A percentile compares a stretch with the other conserved stretches of the same genome.
These are phyloP conservation scores for Solanum bulbocastanum DNA, from an alignment of 257 asterid species.

Conservation along the genomic window DNA sequence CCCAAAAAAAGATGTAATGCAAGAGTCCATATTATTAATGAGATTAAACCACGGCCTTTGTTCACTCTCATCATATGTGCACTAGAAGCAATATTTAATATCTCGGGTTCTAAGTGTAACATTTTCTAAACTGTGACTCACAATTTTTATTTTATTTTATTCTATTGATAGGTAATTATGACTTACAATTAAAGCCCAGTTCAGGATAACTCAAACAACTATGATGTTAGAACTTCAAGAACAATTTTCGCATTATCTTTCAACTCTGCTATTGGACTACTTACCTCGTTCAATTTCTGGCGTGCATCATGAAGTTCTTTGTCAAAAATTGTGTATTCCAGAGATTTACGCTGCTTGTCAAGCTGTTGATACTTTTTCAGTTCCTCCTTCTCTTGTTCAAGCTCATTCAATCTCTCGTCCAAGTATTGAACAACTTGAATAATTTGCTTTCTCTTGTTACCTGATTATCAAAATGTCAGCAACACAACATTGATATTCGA, in stretches of 20 bases:
- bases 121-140: neutral
- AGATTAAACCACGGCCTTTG: neutral
- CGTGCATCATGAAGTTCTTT: slow-evolving; percentile 94
- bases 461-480: slow-evolving; percentile 36
- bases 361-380: slow-evolving; percentile 84
- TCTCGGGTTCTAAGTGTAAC: neutral
- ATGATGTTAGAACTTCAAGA: neutral
- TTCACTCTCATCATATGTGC: neutral
- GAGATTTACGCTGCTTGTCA: slow-evolving; percentile 86
- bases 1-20: neutral
- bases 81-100: neutral
- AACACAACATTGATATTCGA: slow-evolving; percentile 1
- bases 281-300: slow-evolving; percentile 70
- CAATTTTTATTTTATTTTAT: neutral
- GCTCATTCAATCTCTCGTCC: slow-evolving; percentile 94
- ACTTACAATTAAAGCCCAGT: neutral
- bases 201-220: neutral
- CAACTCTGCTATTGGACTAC: neutral
- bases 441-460: slow-evolving; percentile 86
- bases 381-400: slow-evolving; percentile 98
- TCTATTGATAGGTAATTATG: neutral
- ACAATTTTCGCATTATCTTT: neutral
- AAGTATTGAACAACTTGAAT: slow-evolving; percentile 96
- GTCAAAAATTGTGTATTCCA: slow-evolving; percentile 84
- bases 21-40: neutral